Evolutionary conservation across 1,139 yeast species (phyloP).

Genomic region (Taphrina communis): DNA sequence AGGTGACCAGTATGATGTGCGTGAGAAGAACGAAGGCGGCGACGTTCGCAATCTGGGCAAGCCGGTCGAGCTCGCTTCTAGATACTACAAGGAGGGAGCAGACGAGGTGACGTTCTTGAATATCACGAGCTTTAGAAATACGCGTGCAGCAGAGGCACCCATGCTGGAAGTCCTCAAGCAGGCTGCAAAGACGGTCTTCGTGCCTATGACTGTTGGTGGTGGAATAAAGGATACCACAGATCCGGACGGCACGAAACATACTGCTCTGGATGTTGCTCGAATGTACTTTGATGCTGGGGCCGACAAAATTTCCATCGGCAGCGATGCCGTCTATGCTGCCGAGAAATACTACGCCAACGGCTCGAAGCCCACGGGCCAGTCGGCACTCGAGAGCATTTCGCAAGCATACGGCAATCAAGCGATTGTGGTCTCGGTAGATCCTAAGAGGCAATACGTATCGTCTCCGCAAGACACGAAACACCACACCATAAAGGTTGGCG

Average conservation of each 20-base stretch:
- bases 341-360: constrained; percentile 72
- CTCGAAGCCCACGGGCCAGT: constrained; percentile 65
- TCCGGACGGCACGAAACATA: constrained; percentile 73
- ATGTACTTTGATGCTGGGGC: constrained; percentile 94
- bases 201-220: constrained; percentile 96
- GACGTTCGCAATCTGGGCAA: constrained; percentile 90
- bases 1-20: constrained; percentile 96
- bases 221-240: constrained; percentile 90
- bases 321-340: constrained; percentile 94
- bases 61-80: constrained; percentile 91
- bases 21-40: constrained; percentile 62
- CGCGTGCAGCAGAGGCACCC: constrained; percentile 89
- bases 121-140: constrained; percentile 91
- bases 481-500: constrained; percentile 60
- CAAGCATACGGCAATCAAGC: constrained; percentile 94
- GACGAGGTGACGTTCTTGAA: constrained; percentile 94
- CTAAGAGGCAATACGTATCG: constrained; percentile 77
- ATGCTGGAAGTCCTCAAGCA: constrained; percentile 85
- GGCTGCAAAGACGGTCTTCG: constrained; percentile 90
- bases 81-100: constrained; percentile 90
- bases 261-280: constrained; percentile 89
- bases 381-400: constrained; percentile 92
- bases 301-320: constrained; percentile 94
- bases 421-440: constrained; percentile 95
- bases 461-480: constrained; percentile 67